Evolutionary conservation across 192 early-diverging fungal species (phyloP).

Genomic region (Dispira simplex): DNA sequence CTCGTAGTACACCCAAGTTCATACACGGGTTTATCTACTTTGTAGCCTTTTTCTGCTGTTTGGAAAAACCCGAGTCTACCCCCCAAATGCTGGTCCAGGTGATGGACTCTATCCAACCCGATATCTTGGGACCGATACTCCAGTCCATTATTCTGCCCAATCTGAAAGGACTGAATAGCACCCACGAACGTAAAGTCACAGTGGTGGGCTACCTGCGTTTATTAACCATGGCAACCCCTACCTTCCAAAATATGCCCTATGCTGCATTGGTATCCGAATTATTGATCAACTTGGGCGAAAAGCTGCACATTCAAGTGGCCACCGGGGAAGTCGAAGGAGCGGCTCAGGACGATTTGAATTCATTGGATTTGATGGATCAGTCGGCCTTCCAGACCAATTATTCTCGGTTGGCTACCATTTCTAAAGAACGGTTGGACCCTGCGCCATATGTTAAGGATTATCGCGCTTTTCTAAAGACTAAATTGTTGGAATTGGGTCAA

Average conservation of each 20-base stretch:
- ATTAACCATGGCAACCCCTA: constrained; percentile 18
- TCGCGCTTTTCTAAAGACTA: constrained; percentile 1
- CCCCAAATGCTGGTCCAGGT: constrained; percentile 16
- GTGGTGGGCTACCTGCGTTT: constrained; percentile 25
- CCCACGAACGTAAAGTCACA: constrained; percentile 27
- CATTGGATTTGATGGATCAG: constrained; percentile 11
- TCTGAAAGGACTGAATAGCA: constrained; percentile 17
- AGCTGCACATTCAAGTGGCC: constrained; percentile 20
- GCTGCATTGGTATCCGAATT: constrained; percentile 18
- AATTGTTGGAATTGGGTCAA: constrained; percentile 14
- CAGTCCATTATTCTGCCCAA: constrained; percentile 23
- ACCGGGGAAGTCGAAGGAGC: constrained; percentile 16
- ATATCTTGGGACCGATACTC: constrained; percentile 20
- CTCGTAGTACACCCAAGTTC: constrained; percentile 21
- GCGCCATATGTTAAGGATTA: constrained; percentile 12
- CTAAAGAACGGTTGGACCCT: constrained; percentile 4
- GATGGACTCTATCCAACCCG: constrained; percentile 27
- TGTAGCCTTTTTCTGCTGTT: constrained; percentile 16
- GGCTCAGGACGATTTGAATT: constrained; percentile 15
- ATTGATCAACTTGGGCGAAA: constrained; percentile 23
- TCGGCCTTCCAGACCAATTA: constrained; percentile 15
- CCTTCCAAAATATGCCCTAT: constrained; percentile 12
- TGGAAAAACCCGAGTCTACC: constrained; percentile 9
- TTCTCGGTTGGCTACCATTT: constrained; percentile 13
- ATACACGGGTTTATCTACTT: constrained; percentile 24